These are phyloP conservation scores for Talaromyces proteolyticus DNA, from an alignment of 495 filamentous ascomycete genomes.

Conservation along the genomic window DNA sequence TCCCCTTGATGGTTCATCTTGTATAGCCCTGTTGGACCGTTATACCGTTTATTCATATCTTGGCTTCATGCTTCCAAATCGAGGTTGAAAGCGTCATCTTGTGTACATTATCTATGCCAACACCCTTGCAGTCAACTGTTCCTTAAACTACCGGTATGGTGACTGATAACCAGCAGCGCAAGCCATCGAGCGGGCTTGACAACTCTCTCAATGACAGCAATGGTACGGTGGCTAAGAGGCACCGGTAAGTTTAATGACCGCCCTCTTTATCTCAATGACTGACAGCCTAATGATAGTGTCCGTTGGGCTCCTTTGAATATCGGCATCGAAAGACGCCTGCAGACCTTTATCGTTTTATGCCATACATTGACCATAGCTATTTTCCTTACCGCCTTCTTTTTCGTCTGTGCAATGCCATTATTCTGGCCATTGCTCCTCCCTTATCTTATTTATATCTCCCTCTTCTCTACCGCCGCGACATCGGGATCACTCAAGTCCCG, in stretches of 20 bases:
- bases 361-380: conserved; percentile 79
- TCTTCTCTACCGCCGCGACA: conserved; percentile 69
- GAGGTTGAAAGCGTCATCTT: too few relatives aligned
- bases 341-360: conserved; percentile 78
- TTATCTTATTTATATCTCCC: conserved; percentile 74
- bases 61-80: too few relatives aligned
- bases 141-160: too few relatives aligned
- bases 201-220: not conserved
- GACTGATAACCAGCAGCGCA: not conserved
- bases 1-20: too few relatives aligned
- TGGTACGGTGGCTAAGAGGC: not conserved
- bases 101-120: too few relatives aligned
- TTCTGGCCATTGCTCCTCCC: conserved; percentile 90
- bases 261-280: too few relatives aligned
- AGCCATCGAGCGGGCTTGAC: too few relatives aligned
- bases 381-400: conserved; percentile 78
- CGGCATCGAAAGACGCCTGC: conserved; percentile 76
- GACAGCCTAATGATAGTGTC: conserved; percentile 38
- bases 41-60: too few relatives aligned
- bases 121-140: too few relatives aligned
- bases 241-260: not conserved
- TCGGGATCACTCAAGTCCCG: conserved; percentile 71
- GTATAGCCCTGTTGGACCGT: too few relatives aligned
- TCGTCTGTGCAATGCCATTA: conserved; percentile 82
- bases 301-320: conserved; percentile 85